These are phyloP conservation scores for Isoetes taiwanensis DNA, from an alignment of 75 land plant species.

Conservation along the genomic window DNA sequence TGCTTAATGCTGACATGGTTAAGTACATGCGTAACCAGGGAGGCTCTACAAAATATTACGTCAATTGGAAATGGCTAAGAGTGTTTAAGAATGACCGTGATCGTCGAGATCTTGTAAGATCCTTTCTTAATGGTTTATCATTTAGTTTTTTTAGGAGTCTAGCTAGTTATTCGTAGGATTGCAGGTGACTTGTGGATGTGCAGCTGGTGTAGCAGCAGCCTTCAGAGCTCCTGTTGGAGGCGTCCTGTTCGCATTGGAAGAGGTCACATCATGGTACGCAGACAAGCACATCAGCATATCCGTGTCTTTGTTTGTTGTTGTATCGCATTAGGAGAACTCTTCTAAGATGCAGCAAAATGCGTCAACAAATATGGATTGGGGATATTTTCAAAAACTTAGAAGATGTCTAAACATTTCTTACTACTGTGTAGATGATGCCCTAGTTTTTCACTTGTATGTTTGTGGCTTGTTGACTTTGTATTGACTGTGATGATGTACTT, in stretches of 20 bases:
- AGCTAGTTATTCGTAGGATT: slow-evolving; percentile 10
- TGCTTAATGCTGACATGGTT: background rate
- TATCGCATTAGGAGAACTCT: too few species aligned
- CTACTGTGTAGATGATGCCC: too few species aligned
- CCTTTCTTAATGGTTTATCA: background rate
- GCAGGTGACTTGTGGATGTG: slow-evolving; percentile 99
- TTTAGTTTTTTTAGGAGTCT: background rate
- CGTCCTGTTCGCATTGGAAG: slow-evolving; percentile 94
- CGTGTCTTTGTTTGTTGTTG: too few species aligned
- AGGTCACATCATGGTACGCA: slow-evolving; percentile 93
- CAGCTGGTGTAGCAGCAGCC: slow-evolving; percentile 99
- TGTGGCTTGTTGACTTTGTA: background rate
- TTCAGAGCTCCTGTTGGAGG: slow-evolving; percentile 99
- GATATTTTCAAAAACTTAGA: background rate
- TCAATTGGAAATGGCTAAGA: slow-evolving; percentile 74
- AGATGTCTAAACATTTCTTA: too few species aligned
- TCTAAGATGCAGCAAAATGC: too few species aligned
- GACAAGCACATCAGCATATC: too few species aligned
- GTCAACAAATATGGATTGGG: too few species aligned
- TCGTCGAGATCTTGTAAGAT: slow-evolving; percentile 94
- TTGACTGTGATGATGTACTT: too few species aligned
- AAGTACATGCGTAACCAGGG: slow-evolving; percentile 53
- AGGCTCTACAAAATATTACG: slow-evolving; percentile 84
- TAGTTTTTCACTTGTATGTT: background rate
- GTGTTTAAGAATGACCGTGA: slow-evolving; percentile 85